Evolutionary conservation across 2,329 filamentous ascomycete genomes (phyloP), one percentile per base, ranked within the genome.

Genomic region (Penicillium vulpinum): DNA sequence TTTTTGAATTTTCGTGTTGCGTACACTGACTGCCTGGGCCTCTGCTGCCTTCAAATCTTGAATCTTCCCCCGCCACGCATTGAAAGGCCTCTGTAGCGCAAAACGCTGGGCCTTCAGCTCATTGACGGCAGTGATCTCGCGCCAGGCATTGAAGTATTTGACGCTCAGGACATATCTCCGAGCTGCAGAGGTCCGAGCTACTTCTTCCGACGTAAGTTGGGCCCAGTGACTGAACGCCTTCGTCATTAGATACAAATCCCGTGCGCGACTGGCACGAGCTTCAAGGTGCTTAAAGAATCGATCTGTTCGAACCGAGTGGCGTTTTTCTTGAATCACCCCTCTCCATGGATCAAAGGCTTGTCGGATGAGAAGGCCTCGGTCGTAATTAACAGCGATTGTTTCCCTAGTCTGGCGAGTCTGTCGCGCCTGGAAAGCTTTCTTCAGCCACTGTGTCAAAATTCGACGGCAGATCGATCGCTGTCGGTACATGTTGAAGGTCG

Each of bases 211-310:
- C 11, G 89, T 82, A 49, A 82, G 79, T 53, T 83, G 81, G 11
- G 83, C 83, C 91, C 91, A 95, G 61, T 88, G 85, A 1, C 80
- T 83, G 55, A 90, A 86, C 2, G 84, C 82, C 69, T 85, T 87
- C 4, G 81, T 83, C 56, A 88, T 72, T 7, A 91, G 78, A 63
- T 85, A 88, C 11, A 89, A 74, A 67, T 89, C 81, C 57, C 88
- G 83, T 44, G 87, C 87, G 62, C 83, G 82, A 1, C 77, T 79
- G 29, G 88, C 88, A 44, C 85, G 82, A 49, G 75, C 78, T 68
- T 87, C 85, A 16, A 87, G 74, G 47, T 80, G 79, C 18, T 76
- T 76, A 62, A 81, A 85, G 62, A 84, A 85, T 36, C 73, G 75
- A 47, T 83, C 78, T 7, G 78, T 83, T 61, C 81, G 78, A 22